Conservation (phyloP, 192 early-diverging fungal species). For the Lunasporangiospora selenospora region DNA sequence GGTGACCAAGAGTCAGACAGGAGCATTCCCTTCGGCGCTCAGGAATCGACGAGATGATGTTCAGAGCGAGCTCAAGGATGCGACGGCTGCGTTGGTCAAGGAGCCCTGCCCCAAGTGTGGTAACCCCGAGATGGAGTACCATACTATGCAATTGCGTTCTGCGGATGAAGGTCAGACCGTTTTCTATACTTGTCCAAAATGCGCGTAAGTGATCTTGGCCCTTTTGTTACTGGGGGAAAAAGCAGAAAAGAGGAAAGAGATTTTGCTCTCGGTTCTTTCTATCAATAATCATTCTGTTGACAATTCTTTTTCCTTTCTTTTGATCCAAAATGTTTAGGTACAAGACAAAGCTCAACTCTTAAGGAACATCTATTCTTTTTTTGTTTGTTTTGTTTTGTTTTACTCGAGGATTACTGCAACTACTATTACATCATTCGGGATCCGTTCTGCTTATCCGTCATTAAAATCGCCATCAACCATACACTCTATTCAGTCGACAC, state of each 20-base stretch:
- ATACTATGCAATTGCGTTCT: slow-evolving; percentile 96
- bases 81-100: slow-evolving; percentile 72
- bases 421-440: too few species aligned
- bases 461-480: too few species aligned
- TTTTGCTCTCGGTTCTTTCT: too few species aligned
- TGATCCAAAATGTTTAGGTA: slow-evolving; percentile 11
- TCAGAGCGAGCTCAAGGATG: slow-evolving; percentile 53
- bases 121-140: slow-evolving; percentile 91
- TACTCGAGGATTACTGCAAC: too few species aligned
- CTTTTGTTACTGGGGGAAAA: background rate
- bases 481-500: too few species aligned
- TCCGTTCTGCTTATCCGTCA: too few species aligned
- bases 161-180: slow-evolving; percentile 99
- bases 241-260: too few species aligned
- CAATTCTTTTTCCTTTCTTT: background rate
- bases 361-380: too few species aligned
- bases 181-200: slow-evolving; percentile 97
- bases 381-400: too few species aligned
- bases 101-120: slow-evolving; percentile 97
- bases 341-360: slow-evolving; percentile 47
- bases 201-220: slow-evolving; percentile 69
- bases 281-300: too few species aligned
- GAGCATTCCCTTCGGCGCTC: slow-evolving; percentile 81
- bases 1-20: slow-evolving; percentile 76
- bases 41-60: slow-evolving; percentile 76